Base-by-base conservation (phyloP, 2,329 filamentous ascomycete genomes). In the Colletotrichum noveboracense region DNA sequence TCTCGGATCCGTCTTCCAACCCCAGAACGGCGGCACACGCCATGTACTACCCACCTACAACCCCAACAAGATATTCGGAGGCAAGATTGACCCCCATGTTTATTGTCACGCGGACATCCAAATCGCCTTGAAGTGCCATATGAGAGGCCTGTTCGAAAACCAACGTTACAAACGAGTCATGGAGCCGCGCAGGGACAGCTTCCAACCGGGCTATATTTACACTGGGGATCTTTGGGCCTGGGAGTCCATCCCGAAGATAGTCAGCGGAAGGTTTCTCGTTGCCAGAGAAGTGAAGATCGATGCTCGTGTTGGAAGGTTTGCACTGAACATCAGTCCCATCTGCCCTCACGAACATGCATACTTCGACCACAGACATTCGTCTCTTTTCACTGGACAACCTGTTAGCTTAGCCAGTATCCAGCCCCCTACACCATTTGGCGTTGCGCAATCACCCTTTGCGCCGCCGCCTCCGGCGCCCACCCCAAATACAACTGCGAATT, bases 1-100 rank as follows among this genome's bases (percentile, higher is more conserved):
- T 43, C 0, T 10, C 18, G 38, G 38, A 43, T 0, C 18, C 9
- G 38, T n/a, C 0, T 0, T 0, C 38, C 18, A n/a, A 6, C 38
- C 38, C 18, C 18, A 0, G 38, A 10, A 43, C 18, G n/a, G 18
- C 38, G 38, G 38, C 9, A 43, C 0, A 43, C 18, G 26, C 6
- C 26, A 28, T 28, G 26, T 6, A 8, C 7, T 13, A 52, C 43
- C n/a, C n/a, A 52, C 0, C n/a, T 52, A 0, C 43, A 52, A 52
- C 43, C 43, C n/a, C n/a, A 7, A 7, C 43, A 52, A 13, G 43
- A 21, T 0, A 52, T 21, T 0, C n/a, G 3, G n/a, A 0, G 18
- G 0, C 4, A 52, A 52, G 0, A 52, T 52, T 12, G 43, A 52
- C 6, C 0, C 43, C 3, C n/a, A 52, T 1, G 3, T 0, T 7